Conservation (phyloP, 257 asterid genomes). For the Eustoma russellianum region DNA sequence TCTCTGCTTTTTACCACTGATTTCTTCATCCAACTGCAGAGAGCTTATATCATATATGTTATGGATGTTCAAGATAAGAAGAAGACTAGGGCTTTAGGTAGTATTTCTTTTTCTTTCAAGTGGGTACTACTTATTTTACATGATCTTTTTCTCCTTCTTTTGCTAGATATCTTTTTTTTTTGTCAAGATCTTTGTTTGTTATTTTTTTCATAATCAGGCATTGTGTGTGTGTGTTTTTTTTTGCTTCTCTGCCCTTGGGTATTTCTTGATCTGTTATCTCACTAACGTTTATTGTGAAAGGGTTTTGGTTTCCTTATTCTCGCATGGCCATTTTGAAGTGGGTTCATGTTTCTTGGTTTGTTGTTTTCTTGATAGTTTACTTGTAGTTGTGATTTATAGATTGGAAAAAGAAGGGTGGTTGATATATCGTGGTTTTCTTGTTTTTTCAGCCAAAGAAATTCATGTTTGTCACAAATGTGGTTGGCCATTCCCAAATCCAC, state of each 20-base stretch:
- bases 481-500: conserved; percentile 91
- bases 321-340: background rate
- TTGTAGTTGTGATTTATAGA: too few species aligned
- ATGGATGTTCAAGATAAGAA: conserved; percentile 28
- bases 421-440: conserved; percentile 7
- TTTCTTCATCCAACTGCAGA: too few species aligned
- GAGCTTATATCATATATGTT: background rate
- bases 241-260: background rate
- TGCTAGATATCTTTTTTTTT: background rate
- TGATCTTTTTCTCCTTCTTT: conserved; percentile 1
- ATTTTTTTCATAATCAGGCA: too few species aligned
- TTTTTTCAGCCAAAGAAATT: conserved; percentile 47
- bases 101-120: too few species aligned
- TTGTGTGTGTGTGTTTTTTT: too few species aligned
- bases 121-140: too few species aligned
- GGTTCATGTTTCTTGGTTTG: background rate
- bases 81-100: conserved; percentile 10
- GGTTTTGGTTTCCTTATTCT: background rate
- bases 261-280: background rate
- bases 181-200: background rate
- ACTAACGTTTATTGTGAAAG: background rate
- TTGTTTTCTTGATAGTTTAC: background rate
- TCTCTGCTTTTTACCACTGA: background rate
- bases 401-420: too few species aligned
- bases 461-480: conserved; percentile 77